Percentiles rank a stretch among this genome's conserved stretches.
phyloP scores from a whole-genome alignment of 345 rosid species.

The Cardamine occulta region DNA sequence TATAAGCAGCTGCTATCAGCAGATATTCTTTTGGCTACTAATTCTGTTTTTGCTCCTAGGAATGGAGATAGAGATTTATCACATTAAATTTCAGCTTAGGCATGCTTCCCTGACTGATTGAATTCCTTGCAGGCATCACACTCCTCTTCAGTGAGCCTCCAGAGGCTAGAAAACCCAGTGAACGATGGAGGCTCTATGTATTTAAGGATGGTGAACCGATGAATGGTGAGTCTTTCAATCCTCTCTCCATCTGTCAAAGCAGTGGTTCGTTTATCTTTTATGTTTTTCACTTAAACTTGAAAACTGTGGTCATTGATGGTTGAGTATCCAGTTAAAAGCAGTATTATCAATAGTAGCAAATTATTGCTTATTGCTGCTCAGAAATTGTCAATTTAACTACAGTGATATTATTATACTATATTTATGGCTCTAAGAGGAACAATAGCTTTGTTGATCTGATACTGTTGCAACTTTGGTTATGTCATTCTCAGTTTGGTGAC shows the following conservation, averaged over 20 bases:
- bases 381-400: conserved; percentile 7
- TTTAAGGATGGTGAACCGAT: conserved; percentile 87
- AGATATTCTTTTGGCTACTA: neutral
- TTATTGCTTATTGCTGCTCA: conserved; percentile 1
- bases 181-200: conserved; percentile 93
- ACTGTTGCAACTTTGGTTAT: conserved; percentile 16
- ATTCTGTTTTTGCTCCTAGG: neutral
- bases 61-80: neutral
- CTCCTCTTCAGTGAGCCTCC: conserved; percentile 91
- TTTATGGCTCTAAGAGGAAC: neutral
- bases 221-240: conserved; percentile 56
- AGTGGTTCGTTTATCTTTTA: conserved; percentile 21
- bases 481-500: conserved; percentile 9
- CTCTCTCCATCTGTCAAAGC: conserved; percentile 18
- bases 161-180: conserved; percentile 80
- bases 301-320: conserved; percentile 2
- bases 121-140: conserved; percentile 63
- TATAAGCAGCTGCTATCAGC: conserved; percentile 6
- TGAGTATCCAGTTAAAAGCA: conserved; percentile 12
- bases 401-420: neutral
- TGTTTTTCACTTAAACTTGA: conserved; percentile 15
- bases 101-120: conserved; percentile 25
- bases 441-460: neutral
- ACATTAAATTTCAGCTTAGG: neutral
- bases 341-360: conserved; percentile 1